Evolutionary conservation across 78 protist genomes (phyloP).

Genomic region (Salpingoeca rosetta): DNA sequence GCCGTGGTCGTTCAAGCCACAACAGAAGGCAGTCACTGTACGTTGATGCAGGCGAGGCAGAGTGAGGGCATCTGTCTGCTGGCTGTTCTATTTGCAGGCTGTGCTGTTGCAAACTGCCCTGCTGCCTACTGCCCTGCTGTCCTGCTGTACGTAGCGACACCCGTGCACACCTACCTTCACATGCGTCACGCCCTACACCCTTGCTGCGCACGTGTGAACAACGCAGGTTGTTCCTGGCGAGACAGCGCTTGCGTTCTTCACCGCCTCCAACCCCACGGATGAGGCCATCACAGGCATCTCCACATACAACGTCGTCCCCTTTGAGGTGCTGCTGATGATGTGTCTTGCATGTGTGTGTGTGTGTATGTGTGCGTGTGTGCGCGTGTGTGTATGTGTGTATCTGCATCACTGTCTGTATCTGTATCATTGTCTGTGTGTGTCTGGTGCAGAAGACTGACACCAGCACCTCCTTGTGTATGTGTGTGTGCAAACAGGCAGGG

Average conservation of each 20-base stretch:
- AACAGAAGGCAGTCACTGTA: slow-evolving; percentile 13
- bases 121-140: too few species aligned
- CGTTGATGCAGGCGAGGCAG: too few species aligned
- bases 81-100: too few species aligned
- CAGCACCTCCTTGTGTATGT: too few species aligned
- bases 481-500: slow-evolving; percentile 34
- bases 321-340: slow-evolving; percentile 17
- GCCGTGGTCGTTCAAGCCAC: slow-evolving; percentile 38
- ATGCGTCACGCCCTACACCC: neutral
- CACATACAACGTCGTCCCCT: slow-evolving; percentile 73
- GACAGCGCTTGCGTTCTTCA: slow-evolving; percentile 64
- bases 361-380: neutral
- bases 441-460: too few species aligned
- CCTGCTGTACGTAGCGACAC: too few species aligned
- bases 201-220: neutral
- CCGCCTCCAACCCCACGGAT: slow-evolving; percentile 61
- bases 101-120: too few species aligned
- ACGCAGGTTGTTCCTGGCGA: slow-evolving; percentile 43
- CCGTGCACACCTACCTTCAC: neutral
- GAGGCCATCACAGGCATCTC: slow-evolving; percentile 69
- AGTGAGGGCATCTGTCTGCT: too few species aligned
- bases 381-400: too few species aligned
- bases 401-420: neutral
- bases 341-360: neutral
- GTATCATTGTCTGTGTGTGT: neutral